Conservation (phyloP, 2,329 filamentous ascomycete genomes). For the Zymoseptoria tritici region DNA sequence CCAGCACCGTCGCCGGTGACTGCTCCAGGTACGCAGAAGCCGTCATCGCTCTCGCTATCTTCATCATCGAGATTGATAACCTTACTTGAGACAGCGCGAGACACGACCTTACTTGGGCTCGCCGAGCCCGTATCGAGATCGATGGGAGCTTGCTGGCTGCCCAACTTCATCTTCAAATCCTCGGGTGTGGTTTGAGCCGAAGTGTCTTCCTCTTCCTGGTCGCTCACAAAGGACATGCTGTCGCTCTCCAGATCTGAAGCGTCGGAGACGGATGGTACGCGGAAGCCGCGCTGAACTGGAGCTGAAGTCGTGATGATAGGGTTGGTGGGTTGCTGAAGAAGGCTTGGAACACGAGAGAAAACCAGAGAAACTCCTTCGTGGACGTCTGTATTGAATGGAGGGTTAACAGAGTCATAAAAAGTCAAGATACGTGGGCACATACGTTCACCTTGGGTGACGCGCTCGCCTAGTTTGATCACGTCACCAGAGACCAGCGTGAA, state of each 20-base stretch:
- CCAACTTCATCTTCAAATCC: constrained; percentile 15
- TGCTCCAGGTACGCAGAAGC: constrained; percentile 1
- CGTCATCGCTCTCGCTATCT: constrained; percentile 9
- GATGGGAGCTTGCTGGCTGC: constrained; percentile 20
- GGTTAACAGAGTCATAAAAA: neutral
- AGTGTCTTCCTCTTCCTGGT: constrained; percentile 7
- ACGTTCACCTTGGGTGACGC: constrained; percentile 23
- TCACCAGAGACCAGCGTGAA: constrained; percentile 22
- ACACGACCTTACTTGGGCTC: constrained; percentile 5
- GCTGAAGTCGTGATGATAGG: constrained; percentile 2
- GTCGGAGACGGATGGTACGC: constrained; percentile 15
- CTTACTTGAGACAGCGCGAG: neutral
- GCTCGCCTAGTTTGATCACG: constrained; percentile 26
- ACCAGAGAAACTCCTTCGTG: constrained; percentile 24
- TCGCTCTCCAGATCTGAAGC: constrained; percentile 19
- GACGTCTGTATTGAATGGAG: constrained; percentile 12
- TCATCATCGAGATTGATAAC: constrained; percentile 15
- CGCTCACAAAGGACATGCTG: constrained; percentile 10
- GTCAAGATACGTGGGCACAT: constrained; percentile 1
- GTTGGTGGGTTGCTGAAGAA: neutral
- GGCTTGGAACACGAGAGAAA: constrained; percentile 10
- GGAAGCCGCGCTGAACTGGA: constrained; percentile 11
- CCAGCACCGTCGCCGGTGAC: neutral
- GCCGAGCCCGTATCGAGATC: constrained; percentile 5
- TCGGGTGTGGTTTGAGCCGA: constrained; percentile 27